A percentile compares a stretch with the other conserved stretches of the same genome.
phyloP scores from a whole-genome alignment of 805 yeast genomes.

The Wilhelminamyces savonicus region DNA sequence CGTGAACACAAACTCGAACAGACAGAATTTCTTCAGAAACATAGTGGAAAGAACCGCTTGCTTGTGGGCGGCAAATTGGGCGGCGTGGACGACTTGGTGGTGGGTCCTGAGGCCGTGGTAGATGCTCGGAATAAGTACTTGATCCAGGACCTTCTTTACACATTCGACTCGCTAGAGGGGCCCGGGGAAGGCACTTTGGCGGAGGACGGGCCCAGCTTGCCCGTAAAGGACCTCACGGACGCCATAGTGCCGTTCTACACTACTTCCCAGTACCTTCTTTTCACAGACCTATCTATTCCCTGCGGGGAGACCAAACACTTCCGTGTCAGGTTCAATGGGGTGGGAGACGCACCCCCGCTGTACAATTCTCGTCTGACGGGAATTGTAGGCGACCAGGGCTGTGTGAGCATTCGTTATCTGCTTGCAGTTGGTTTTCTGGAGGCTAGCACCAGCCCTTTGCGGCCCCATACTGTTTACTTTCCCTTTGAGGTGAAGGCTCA shows the following conservation, averaged over 20 bases:
- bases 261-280: constrained; percentile 33
- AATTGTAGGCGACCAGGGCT: constrained; percentile 31
- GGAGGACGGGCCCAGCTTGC: constrained; percentile 5
- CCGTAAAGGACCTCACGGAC: constrained; percentile 20
- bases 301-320: constrained; percentile 13
- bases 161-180: constrained; percentile 25
- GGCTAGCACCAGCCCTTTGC: constrained; percentile 7
- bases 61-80: constrained; percentile 29
- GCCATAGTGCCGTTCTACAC: constrained; percentile 33
- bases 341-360: constrained; percentile 29
- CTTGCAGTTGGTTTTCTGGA: constrained; percentile 28
- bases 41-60: constrained; percentile 11
- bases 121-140: constrained; percentile 15
- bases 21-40: constrained; percentile 15
- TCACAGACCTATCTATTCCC: constrained; percentile 21
- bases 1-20: constrained; percentile 13
- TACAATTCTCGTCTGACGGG: constrained; percentile 38
- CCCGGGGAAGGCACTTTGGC: too few species aligned
- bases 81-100: constrained; percentile 27
- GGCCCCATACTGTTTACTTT: constrained; percentile 24
- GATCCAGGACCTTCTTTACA: constrained; percentile 29
- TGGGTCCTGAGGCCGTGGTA: constrained; percentile 11
- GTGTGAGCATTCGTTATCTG: constrained; percentile 30
- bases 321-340: constrained; percentile 16
- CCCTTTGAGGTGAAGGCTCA: constrained; percentile 25